Base-by-base conservation (phyloP, 805 yeast species). In the Candida piceae region DNA sequence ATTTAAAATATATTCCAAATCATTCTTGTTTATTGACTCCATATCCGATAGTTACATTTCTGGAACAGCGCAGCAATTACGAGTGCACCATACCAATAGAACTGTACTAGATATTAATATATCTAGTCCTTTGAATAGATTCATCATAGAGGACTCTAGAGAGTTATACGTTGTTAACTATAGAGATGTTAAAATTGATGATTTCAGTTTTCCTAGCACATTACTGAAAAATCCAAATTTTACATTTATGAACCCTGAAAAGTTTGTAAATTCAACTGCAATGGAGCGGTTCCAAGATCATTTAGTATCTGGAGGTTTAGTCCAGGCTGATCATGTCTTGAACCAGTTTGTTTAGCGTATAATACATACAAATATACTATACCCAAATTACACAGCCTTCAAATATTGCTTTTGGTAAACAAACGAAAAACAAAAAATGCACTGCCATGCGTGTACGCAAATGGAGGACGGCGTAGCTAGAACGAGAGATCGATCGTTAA, bases 111-210 rank as follows among this genome's bases (percentile, higher is more conserved):
- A 43, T n/a, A 31, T 55, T 0, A 30, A 33, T 9, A 44, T 46
- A 7, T 18, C 31, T 12, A 43, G 40, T 24, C 25, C 35, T 2
- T 35, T 45, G 13, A 48, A 50, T 15, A 45, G 50, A 18, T 39
- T 53, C 5, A 45, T 58, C 11, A 51, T 59, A 16, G 64, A 59
- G 35, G 39, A 44, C 19, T 52, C 55, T 23, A 11, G 38, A 10
- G 30, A 29, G 5, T 27, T 59, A n/a, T 29, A 20, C 6, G 29
- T 55, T 12, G 36, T 43, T 7, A 28, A 29, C 29, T 30, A 32
- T 12, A 11, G 28, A 3, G 17, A 18, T 11, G 32, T 54, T 3
- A 31, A 39, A 10, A 49, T 60, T 11, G 63, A 60, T 28, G 63
- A 60, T 36, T 60, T 60, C 40, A 42, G 44, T 24, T 37, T 38